A percentile compares a stretch with the other conserved stretches of the same genome.
These are phyloP conservation scores for Pythium phragmiticola DNA, from an alignment of 352 stramenopile genomes.

Conservation along the genomic window DNA sequence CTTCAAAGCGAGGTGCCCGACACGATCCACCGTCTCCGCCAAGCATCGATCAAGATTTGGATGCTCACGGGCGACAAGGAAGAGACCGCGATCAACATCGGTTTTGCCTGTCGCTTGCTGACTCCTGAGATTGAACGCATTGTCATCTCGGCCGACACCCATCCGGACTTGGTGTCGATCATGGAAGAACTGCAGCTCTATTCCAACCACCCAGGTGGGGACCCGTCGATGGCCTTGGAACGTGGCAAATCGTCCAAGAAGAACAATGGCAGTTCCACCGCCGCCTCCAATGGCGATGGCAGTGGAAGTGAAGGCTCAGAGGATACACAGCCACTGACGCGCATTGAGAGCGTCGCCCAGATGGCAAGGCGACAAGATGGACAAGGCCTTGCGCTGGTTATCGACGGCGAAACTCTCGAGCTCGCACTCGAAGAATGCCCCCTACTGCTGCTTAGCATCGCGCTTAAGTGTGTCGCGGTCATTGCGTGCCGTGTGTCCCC, in stretches of 20 bases:
- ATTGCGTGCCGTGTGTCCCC: conserved; percentile 93
- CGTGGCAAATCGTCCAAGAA: conserved; percentile 19
- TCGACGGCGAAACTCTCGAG: conserved; percentile 83
- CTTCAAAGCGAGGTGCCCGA: conserved; percentile 91
- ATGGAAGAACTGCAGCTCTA: conserved; percentile 61
- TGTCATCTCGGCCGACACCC: conserved; percentile 77
- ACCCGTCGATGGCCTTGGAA: conserved; percentile 18
- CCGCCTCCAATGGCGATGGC: conserved; percentile 10
- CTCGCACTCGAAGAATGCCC: conserved; percentile 74
- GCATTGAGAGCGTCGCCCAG: conserved; percentile 65
- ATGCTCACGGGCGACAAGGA: conserved; percentile 95
- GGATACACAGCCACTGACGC: conserved; percentile 36
- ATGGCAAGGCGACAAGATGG: conserved; percentile 40
- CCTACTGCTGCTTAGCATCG: conserved; percentile 69
- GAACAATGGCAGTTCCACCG: conserved; percentile 1
- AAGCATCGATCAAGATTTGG: conserved; percentile 93
- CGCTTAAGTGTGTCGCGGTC: conserved; percentile 62
- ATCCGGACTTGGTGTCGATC: conserved; percentile 65
- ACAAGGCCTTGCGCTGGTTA: conserved; percentile 67
- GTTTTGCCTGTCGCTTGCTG: conserved; percentile 89
- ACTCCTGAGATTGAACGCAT: conserved; percentile 91
- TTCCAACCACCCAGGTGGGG: conserved; percentile 28
- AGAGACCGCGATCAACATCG: conserved; percentile 96
- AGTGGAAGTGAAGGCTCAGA: conserved; percentile 24
- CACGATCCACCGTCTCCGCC: conserved; percentile 90